Evolutionary conservation across 2,329 filamentous ascomycete genomes (phyloP).

Genomic region (Aphanocladium album): DNA sequence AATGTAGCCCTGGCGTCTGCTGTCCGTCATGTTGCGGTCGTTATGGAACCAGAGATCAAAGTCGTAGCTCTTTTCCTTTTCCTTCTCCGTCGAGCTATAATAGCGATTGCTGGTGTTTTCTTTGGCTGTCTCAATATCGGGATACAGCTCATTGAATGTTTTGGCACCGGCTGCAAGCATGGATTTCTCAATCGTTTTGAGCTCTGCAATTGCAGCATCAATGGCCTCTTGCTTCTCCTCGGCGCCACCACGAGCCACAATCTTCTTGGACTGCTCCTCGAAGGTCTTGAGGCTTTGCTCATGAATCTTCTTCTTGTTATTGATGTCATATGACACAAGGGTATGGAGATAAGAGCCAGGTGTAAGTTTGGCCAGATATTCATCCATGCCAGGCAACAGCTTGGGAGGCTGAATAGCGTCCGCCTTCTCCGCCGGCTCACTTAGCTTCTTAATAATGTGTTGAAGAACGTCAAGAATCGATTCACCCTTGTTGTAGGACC

Average conservation of each 20-base stretch:
- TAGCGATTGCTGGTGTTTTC: conserved; percentile 10
- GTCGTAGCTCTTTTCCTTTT: conserved; percentile 37
- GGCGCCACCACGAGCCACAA: conserved; percentile 21
- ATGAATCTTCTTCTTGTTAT: conserved; percentile 27
- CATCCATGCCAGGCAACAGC: conserved; percentile 36
- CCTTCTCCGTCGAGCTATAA: conserved; percentile 1
- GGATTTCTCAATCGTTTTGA: conserved; percentile 49
- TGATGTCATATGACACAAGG: conserved; percentile 38
- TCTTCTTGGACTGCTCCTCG: conserved; percentile 15
- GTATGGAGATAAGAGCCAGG: conserved; percentile 58
- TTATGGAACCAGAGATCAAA: conserved; percentile 46
- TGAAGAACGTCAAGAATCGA: conserved; percentile 59
- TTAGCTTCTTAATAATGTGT: conserved; percentile 45
- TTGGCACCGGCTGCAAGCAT: conserved; percentile 59
- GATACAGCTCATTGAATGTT: conserved; percentile 60
- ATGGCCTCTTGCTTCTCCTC: conserved; percentile 54
- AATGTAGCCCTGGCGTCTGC: conserved; percentile 54
- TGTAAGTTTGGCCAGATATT: conserved; percentile 48
- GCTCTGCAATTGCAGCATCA: conserved; percentile 41
- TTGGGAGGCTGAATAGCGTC: conserved; percentile 18
- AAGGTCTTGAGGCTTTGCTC: conserved; percentile 27
- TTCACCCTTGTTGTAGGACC: conserved; percentile 33
- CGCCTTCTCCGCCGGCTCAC: conserved; percentile 16
- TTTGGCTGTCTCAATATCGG: conserved; percentile 36
- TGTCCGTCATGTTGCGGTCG: conserved; percentile 51